A percentile compares a stretch with the other conserved stretches of the same genome.
phyloP scores from a whole-genome alignment of 2,329 filamentous ascomycete species.

The Cercospora zeina region DNA sequence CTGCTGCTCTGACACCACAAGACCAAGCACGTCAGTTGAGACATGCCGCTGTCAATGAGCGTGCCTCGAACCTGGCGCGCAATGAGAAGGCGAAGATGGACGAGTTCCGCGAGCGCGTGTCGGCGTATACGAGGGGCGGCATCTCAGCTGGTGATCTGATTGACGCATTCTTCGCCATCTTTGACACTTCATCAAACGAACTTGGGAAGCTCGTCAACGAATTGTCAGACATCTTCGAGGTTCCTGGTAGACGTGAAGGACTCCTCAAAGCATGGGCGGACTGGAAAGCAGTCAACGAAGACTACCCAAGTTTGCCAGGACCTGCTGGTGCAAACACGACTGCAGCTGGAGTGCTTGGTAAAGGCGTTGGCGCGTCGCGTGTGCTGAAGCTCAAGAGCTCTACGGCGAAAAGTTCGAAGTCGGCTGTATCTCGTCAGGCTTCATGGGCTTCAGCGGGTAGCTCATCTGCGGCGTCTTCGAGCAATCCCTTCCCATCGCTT shows the following conservation, averaged over 20 bases:
- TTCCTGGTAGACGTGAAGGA: conserved; percentile 68
- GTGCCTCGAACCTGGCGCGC: conserved; percentile 75
- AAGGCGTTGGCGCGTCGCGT: conserved; percentile 60
- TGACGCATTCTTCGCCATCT: conserved; percentile 83
- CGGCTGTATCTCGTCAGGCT: conserved; percentile 57
- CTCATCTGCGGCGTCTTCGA: conserved; percentile 23
- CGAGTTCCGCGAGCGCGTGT: conserved; percentile 77
- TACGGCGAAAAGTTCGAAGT: conserved; percentile 66
- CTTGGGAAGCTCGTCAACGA: conserved; percentile 89
- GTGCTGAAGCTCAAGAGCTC: conserved; percentile 69
- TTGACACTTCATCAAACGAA: conserved; percentile 74
- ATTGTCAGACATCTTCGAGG: conserved; percentile 88
- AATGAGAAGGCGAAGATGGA: conserved; percentile 73
- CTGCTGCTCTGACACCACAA: conserved; percentile 62
- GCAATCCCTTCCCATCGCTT: conserved; percentile 36
- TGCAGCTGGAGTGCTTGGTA: conserved; percentile 47
- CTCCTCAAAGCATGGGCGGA: conserved; percentile 87
- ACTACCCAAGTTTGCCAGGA: conserved; percentile 85
- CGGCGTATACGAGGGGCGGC: conserved; percentile 69
- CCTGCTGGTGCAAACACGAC: conserved; percentile 64
- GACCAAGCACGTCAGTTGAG: conserved; percentile 78
- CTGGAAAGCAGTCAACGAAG: conserved; percentile 93
- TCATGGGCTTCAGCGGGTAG: conserved; percentile 55
- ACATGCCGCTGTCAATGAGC: conserved; percentile 81
- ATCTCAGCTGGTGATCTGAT: conserved; percentile 75